Evolutionary conservation across 805 yeast species (phyloP), one percentile per base, ranked within the genome.

Genomic region (Metschnikowia peoriensis): DNA sequence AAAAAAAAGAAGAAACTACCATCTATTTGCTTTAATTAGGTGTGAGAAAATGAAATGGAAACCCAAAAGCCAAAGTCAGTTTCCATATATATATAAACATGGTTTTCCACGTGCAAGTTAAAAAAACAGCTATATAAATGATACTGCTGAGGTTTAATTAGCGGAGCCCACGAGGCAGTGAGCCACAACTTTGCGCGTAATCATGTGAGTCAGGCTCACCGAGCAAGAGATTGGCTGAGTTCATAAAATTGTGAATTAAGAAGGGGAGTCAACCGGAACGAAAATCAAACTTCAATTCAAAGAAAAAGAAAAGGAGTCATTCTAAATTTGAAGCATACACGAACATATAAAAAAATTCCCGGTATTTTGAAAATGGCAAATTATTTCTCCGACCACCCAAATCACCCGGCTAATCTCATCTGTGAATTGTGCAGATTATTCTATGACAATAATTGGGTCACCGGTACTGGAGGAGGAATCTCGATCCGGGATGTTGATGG

Each of bases 381-480:
- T 10, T 57, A 42, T 32, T 57, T 57, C 44, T 46, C 52, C 15
- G 58, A 56, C 40, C 83, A 80, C 54, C 80, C 83, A 12, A 66
- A 72, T 41, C 93, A 88, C 66, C 96, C 97, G 0, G 96, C 96
- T 1, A 85, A 87, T 62, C 73, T 88, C 61, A 89, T 92, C 55
- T 90, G 96, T 66, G 88, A 86, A 54, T 76, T 92, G 32, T 91
- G 97, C 66, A 75, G 81, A 47, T 71, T 80, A 15, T 89, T 93
- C 66, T 93, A 87, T 66, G 76, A 81, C 59, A 86, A 87, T 63
- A 86, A 88, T 47, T 91, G 97, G 97, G 93, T 89, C 60, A 85
- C 97, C 0, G 97, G 97, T 2, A 93, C 98, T 1, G 97, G 97
- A 2, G 98, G 97, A 34, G 97, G 97, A 3, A 86, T 93, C 61